Conservation (phyloP, 1,139 yeast genomes). For the Tardiomyces blankii region DNA sequence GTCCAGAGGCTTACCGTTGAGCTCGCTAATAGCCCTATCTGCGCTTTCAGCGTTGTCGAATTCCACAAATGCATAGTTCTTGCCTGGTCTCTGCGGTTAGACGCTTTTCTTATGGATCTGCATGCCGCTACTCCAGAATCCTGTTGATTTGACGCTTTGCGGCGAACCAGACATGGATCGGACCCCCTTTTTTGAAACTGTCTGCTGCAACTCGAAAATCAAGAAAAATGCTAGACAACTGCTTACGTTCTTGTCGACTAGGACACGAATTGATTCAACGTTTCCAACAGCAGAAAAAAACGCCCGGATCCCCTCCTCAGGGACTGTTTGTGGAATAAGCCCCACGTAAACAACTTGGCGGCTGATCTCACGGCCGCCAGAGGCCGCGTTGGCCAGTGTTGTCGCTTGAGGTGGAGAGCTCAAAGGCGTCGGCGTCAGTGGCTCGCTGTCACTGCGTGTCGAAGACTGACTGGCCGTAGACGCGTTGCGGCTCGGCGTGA, state of each 20-base stretch:
- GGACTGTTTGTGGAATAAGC: slow-evolving; percentile 51
- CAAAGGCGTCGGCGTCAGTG: too few species aligned
- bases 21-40: slow-evolving; percentile 45
- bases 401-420: slow-evolving; percentile 18
- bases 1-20: slow-evolving; percentile 39
- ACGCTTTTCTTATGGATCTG: too few species aligned
- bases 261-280: background rate
- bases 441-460: too few species aligned
- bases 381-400: slow-evolving; percentile 56
- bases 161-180: too few species aligned
- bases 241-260: too few species aligned
- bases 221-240: too few species aligned
- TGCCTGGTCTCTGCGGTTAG: slow-evolving; percentile 45
- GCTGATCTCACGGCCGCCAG: slow-evolving; percentile 75
- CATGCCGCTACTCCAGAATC: too few species aligned
- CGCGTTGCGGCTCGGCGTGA: too few species aligned
- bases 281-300: slow-evolving; percentile 55
- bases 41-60: slow-evolving; percentile 52
- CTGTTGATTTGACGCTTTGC: too few species aligned
- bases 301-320: slow-evolving; percentile 51
- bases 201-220: too few species aligned
- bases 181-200: too few species aligned
- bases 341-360: slow-evolving; percentile 69
- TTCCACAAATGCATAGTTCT: slow-evolving; percentile 79
- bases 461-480: too few species aligned